Evolutionary conservation across 2,329 filamentous ascomycete genomes (phyloP), one percentile per base, ranked within the genome.

Genomic region (Xylaria sp.): DNA sequence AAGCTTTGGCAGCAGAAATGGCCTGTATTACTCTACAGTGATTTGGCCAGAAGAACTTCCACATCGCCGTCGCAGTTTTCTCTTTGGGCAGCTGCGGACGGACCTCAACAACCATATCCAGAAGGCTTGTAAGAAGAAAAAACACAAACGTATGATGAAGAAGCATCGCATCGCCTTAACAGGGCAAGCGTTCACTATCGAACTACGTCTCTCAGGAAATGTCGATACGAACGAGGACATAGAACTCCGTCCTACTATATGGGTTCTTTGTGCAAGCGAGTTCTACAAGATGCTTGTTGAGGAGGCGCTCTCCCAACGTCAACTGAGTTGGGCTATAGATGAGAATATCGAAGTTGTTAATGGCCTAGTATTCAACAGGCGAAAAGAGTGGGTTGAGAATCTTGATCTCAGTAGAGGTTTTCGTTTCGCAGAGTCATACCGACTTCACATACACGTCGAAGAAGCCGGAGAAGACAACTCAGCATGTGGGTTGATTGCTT

Each of bases 161-260:
- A 54, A 54, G 25, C 25, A 54, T 34, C 50, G 8, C 20, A 9
- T 54, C 8, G 2, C 50, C 7, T 54, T 54, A 12, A 54, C 50
- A 31, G 50, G 50, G 6, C 50, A 54, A 54, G 50, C 50, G 8
- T 54, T 54, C 18, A 34, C 50, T n/a, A 54, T 54, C n/a, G 50
- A 54, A 54, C 12, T 34, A 34, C 50, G 50, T n/a, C 15, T 54
- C 25, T 54, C 50, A 3, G 50, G 50, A 54, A 31, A 31, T 31
- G 13, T 54, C 2, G 13, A 3, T 31, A 15, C 15, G 12, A 54
- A 54, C 25, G 28, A 54, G 34, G 50, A 54, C 25, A 31, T 54
- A 54, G 50, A 31, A 3, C 50, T 54, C 28, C 50, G 12, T 34
- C 50, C 50, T 25, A 54, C 50, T 18, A 54, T 54, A 54, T 54